Conservation (phyloP, 345 rosid species). For the Barbarea vulgaris region DNA sequence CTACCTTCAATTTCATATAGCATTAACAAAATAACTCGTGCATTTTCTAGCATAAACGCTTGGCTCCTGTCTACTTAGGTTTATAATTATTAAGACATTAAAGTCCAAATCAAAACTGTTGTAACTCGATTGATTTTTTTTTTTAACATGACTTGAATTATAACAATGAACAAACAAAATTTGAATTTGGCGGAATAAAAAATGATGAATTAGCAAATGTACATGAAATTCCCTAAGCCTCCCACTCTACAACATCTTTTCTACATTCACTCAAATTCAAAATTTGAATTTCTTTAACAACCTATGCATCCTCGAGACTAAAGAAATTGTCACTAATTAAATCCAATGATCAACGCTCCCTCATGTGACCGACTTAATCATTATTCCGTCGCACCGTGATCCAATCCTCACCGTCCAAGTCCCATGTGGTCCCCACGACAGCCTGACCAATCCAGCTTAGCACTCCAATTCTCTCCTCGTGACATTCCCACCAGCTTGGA, state of each 20-base stretch:
- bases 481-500: conserved; percentile 37
- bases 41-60: neutral
- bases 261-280: conserved; percentile 26
- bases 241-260: neutral
- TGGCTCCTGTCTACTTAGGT: neutral
- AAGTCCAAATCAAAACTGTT: neutral
- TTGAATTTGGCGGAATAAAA: neutral
- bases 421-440: conserved; percentile 48
- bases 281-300: neutral
- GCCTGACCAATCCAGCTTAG: conserved; percentile 33
- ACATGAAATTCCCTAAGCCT: conserved; percentile 11
- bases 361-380: conserved; percentile 36
- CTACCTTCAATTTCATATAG: neutral
- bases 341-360: neutral
- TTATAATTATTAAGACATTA: neutral
- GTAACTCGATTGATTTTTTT: neutral
- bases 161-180: conserved; percentile 4
- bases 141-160: neutral
- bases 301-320: neutral
- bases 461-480: conserved; percentile 54
- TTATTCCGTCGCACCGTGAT: conserved; percentile 44
- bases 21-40: neutral
- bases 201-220: conserved; percentile 27
- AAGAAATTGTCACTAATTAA: neutral
- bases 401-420: conserved; percentile 56